phyloP scores from a whole-genome alignment of 1,284 basidiomycete species.

The Phellopilus nigrolimitatus region DNA sequence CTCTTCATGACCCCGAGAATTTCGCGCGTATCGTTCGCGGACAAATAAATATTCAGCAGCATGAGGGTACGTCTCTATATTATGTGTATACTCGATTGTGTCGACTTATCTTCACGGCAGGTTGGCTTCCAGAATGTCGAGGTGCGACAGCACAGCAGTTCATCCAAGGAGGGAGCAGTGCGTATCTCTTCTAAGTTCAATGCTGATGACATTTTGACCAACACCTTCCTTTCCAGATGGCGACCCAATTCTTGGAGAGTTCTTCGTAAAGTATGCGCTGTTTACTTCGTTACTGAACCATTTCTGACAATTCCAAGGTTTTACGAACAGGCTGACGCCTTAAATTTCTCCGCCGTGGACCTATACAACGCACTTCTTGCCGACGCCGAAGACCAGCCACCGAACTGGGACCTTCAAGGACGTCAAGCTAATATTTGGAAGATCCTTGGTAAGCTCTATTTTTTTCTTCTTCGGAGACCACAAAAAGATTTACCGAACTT shows the following conservation, averaged over 20 bases:
- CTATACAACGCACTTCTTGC: conserved; percentile 51
- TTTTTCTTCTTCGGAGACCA: too few relatives aligned
- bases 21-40: conserved; percentile 55
- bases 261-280: conserved; percentile 54
- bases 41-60: conserved; percentile 60
- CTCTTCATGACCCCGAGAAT: conserved; percentile 53
- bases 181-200: conserved; percentile 24
- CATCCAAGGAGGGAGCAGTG: conserved; percentile 62
- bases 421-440: conserved; percentile 57
- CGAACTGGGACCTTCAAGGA: conserved; percentile 62
- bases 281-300: background rate
- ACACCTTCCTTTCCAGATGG: conserved; percentile 40
- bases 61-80: conserved; percentile 43
- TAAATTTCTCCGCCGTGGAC: conserved; percentile 44
- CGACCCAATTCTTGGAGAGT: conserved; percentile 60
- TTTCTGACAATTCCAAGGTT: conserved; percentile 37
- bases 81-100: background rate
- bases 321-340: conserved; percentile 38
- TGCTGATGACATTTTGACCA: background rate
- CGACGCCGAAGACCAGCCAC: conserved; percentile 53
- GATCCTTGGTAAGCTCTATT: conserved; percentile 32
- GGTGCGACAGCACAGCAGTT: conserved; percentile 44
- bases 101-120: conserved; percentile 26
- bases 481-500: too few relatives aligned
- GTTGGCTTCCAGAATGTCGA: conserved; percentile 61